Percentiles rank a stretch among this genome's conserved stretches.
These are phyloP conservation scores for Ophiostoma ips DNA, from an alignment of 2,329 filamentous ascomycete genomes.

Conservation along the genomic window DNA sequence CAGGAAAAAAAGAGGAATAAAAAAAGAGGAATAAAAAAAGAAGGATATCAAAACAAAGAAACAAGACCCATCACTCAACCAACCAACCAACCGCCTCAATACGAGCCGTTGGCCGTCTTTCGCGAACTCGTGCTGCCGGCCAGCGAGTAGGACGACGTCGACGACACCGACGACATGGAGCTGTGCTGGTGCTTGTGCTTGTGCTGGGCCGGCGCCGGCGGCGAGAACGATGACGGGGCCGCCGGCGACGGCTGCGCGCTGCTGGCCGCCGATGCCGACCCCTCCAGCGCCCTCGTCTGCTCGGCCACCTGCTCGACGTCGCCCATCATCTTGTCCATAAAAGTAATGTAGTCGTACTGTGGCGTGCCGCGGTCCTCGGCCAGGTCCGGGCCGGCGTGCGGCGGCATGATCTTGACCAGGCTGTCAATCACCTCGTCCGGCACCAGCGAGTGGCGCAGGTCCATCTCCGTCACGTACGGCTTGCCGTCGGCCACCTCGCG, in stretches of 20 bases:
- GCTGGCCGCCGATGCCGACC: constrained; percentile 9
- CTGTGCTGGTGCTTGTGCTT: constrained; percentile 7
- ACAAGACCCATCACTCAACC: neutral
- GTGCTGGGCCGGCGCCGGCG: neutral
- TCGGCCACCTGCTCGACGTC: constrained; percentile 4
- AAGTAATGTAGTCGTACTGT: constrained; percentile 92
- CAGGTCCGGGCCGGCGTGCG: constrained; percentile 69
- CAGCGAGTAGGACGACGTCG: constrained; percentile 4
- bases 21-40: neutral
- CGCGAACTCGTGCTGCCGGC: constrained; percentile 6
- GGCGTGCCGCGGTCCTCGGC: constrained; percentile 69
- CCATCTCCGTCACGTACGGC: constrained; percentile 96
- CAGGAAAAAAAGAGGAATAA: neutral
- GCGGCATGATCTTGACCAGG: constrained; percentile 73
- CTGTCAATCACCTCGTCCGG: constrained; percentile 96
- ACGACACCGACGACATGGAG: constrained; percentile 5
- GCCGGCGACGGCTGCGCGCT: constrained; percentile 1
- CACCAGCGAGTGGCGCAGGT: constrained; percentile 85
- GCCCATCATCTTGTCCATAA: constrained; percentile 77
- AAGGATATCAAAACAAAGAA: neutral
- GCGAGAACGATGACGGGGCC: neutral
- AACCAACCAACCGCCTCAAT: neutral
- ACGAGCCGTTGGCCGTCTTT: constrained; percentile 1
- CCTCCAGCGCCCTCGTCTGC: neutral
- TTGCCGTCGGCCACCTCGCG: constrained; percentile 95